phyloP scores from a whole-genome alignment of 345 rosid species.

The Raphanus sativus region DNA sequence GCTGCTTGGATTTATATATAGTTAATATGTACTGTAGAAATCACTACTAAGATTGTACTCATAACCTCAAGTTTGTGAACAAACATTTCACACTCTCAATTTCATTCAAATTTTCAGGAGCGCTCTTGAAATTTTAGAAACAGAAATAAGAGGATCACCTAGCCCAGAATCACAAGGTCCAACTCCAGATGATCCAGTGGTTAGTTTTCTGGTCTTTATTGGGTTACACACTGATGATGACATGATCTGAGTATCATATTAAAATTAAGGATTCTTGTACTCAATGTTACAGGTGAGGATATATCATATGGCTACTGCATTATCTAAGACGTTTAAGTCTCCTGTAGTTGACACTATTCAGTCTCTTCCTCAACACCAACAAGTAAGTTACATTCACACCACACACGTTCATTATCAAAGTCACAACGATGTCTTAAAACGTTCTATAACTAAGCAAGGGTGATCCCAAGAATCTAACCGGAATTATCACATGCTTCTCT shows the following conservation, averaged over 20 bases:
- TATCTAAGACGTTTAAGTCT: constrained; percentile 76
- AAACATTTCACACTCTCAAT: neutral
- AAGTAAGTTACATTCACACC: constrained; percentile 46
- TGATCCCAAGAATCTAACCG: neutral
- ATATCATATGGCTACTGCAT: constrained; percentile 77
- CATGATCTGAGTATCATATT: neutral
- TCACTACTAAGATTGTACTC: neutral
- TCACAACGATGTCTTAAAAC: neutral
- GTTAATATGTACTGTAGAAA: neutral
- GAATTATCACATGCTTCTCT: constrained; percentile 7
- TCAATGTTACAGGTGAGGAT: constrained; percentile 59
- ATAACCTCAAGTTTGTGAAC: neutral
- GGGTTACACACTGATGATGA: neutral
- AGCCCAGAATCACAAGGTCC: constrained; percentile 18
- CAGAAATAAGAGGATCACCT: constrained; percentile 47
- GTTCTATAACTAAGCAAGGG: neutral
- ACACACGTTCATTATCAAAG: neutral
- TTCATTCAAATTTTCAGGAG: constrained; percentile 39
- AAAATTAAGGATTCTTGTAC: neutral
- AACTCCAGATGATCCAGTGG: constrained; percentile 38
- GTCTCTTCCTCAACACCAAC: constrained; percentile 94
- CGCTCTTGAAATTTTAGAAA: constrained; percentile 71
- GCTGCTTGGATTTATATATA: neutral
- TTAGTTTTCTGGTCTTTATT: constrained; percentile 29
- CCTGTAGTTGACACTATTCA: constrained; percentile 77